Evolutionary conservation across 2,329 filamentous ascomycete genomes (phyloP), one percentile per base, ranked within the genome.

Genomic region (Trichoderma asperellum): DNA sequence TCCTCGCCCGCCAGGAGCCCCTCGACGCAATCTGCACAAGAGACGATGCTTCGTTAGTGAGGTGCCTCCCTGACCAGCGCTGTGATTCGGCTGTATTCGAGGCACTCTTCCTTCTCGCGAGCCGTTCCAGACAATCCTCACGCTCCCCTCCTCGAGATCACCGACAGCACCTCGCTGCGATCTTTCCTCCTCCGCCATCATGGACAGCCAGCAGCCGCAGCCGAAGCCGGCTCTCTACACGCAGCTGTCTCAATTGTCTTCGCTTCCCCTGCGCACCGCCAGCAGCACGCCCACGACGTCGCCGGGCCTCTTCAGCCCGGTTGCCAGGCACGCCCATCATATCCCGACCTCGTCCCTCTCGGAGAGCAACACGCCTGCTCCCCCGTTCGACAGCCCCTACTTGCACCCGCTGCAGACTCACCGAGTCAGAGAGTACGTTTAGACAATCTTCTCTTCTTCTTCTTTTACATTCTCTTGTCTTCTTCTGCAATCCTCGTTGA

Each of bases 401-500:
- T 80, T 92, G 68, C 91, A 93, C 75, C 90, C 91, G 40, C 80
- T 92, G 68, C 91, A 93, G 78, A 87, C 87, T 70, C 90, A 92
- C 78, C 89, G 86, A 79, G 91, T 93, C 62, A 86, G 91, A 86
- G 92, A 94, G 90, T 92, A 84, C 85, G 89, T 87, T 40, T 37
- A 27, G 37, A 29, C 62, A 53, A 24, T 34, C 24, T 24, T 24
- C 24, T 24, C 24, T 24, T 24, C 24, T n/a, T n/a, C n/a, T 57
- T 49, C 52, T 35, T 56, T 60, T 40, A 27, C 27, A 24, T n/a
- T 29, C 47, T 57, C 52, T 47, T 65, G 63, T 53, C 21, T 60
- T n/a, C 34, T 65, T 53, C 59, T 5, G 27, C n/a, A 49, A 16
- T 58, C 63, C 49, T 37, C 24, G 47, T 37, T 10, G 14, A 16